These are phyloP conservation scores for Botrytis porri DNA, from an alignment of 2,329 filamentous ascomycete species.

Conservation along the genomic window DNA sequence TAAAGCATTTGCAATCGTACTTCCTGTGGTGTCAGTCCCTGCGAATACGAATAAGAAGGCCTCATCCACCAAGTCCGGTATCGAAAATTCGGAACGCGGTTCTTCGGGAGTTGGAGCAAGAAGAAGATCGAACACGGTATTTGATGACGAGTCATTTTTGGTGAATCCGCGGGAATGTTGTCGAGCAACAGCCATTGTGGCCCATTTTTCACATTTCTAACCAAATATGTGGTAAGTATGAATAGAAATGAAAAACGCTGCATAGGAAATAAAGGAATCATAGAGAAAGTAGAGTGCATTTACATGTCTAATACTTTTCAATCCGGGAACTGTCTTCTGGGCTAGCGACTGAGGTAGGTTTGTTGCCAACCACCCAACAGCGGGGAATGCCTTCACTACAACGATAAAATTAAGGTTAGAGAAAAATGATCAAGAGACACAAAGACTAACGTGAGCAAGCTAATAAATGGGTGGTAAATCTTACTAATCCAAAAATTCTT, in stretches of 20 bases:
- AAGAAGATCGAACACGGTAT: not conserved
- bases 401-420: not conserved
- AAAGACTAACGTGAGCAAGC: too few species aligned
- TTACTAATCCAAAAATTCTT: not conserved
- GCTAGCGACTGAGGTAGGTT: not conserved
- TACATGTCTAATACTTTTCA: not conserved
- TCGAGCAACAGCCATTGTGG: not conserved
- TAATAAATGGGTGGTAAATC: not conserved
- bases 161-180: not conserved
- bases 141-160: not conserved
- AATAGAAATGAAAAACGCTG: accelerated
- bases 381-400: not conserved
- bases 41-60: not conserved
- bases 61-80: not conserved
- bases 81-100: not conserved
- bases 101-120: not conserved
- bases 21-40: not conserved
- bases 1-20: not conserved
- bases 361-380: not conserved
- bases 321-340: not conserved
- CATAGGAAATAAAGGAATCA: not conserved
- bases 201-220: conserved; percentile 4
- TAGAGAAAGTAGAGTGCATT: not conserved
- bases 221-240: not conserved
- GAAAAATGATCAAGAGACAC: not conserved